These are phyloP conservation scores for Strombidium stylifer DNA, from an alignment of 73 alveolate species.

Conservation along the genomic window DNA sequence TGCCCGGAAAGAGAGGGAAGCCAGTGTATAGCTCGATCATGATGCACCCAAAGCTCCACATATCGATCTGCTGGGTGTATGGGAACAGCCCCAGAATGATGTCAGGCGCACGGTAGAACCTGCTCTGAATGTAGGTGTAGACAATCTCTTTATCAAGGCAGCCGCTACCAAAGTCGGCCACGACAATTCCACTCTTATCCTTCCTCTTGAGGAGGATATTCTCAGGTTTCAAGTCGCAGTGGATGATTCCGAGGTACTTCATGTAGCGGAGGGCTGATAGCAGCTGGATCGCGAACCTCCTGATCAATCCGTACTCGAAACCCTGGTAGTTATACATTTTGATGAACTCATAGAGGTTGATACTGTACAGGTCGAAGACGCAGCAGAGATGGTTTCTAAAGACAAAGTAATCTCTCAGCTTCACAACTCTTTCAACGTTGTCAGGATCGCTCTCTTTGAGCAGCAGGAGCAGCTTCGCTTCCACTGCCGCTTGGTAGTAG, in stretches of 20 bases:
- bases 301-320: constrained; percentile 69
- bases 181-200: constrained; percentile 69
- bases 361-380: constrained; percentile 42
- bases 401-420: constrained; percentile 63
- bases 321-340: constrained; percentile 83
- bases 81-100: constrained; percentile 58
- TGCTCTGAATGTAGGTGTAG: constrained; percentile 65
- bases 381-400: constrained; percentile 77
- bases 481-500: constrained; percentile 76
- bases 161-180: constrained; percentile 92
- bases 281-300: constrained; percentile 89
- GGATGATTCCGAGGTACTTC: constrained; percentile 69
- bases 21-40: constrained; percentile 68
- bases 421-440: constrained; percentile 55
- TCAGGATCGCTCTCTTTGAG: constrained; percentile 65
- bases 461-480: constrained; percentile 65
- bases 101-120: constrained; percentile 77
- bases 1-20: constrained; percentile 72
- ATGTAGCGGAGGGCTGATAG: constrained; percentile 72
- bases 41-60: constrained; percentile 76
- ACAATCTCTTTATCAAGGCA: constrained; percentile 63
- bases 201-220: constrained; percentile 73
- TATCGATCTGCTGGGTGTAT: constrained; percentile 59
- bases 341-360: constrained; percentile 88
- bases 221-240: constrained; percentile 95